Evolutionary conservation across 2,329 filamentous ascomycete species (phyloP), one percentile per base, ranked within the genome.

Genomic region (Ceratocystis alfenasii): DNA sequence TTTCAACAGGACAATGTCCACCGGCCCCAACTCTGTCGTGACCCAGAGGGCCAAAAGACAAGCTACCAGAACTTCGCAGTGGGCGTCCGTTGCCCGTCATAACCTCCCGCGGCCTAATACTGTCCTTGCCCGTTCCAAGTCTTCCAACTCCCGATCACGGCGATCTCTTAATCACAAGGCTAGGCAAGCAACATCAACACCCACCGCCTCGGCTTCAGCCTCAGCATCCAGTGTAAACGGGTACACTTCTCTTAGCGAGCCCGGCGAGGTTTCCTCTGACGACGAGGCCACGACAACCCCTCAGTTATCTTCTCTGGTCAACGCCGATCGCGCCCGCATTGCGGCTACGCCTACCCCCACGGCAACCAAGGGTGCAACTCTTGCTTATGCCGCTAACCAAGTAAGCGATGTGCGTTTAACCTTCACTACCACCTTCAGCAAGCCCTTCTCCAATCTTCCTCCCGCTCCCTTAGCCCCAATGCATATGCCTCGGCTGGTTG

Each of bases 31-130:
- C 50, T 65, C 66, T 36, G 20, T 64, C 50, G 44, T 60, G 48
- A 33, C 59, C 41, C 66, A 64, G 36, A 33, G 60, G 55, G 48
- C 61, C 60, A 62, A 45, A 44, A 61, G 66, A 64, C 66, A 61
- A 41, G 66, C 60, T 44, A 62, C 63, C 12, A 65, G 64, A 64
- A 68, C 63, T 20, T 41, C 20, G 8, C 55, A 63, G 36, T 68
- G 66, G 66, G 60, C 61, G 12, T 8, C 57, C n/a, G 61, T 65
- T 36, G 41, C 55, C 30, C 59, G 66, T 7, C 66, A 68, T 44
- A 59, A 63, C 22, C 60, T 68, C 2, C 50, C 57, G 28, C 36
- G 65, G 33, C 65, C 65, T 10, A 55, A 62, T 22, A 64, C 48
- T 41, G 65, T 61, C 7, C 50, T 67, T 28, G 44, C 44, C 3